A percentile compares a stretch with the other conserved stretches of the same genome.
phyloP scores from a whole-genome alignment of 768 basidiomycete species.

The Termitomyces sp. region DNA sequence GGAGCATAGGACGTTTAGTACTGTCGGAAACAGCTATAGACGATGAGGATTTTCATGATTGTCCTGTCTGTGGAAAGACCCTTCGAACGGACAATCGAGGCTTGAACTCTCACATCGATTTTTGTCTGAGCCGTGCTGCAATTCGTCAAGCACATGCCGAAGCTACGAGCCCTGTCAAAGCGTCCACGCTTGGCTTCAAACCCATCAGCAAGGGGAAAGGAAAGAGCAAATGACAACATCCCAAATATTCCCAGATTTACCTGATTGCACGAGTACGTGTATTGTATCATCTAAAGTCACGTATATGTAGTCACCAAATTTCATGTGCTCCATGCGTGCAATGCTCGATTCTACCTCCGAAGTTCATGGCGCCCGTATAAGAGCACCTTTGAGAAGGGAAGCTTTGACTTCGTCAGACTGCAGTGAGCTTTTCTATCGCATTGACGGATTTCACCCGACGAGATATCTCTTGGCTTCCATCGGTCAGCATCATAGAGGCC shows the following conservation, averaged over 20 bases:
- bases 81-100: conserved; percentile 71
- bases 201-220: conserved; percentile 12
- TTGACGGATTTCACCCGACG: too few relatives aligned
- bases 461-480: too few relatives aligned
- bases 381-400: too few relatives aligned
- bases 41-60: conserved; percentile 40
- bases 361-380: too few relatives aligned
- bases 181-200: conserved; percentile 3
- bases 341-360: neutral
- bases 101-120: conserved; percentile 87
- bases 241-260: neutral
- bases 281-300: neutral
- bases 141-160: conserved; percentile 69
- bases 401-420: too few relatives aligned
- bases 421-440: too few relatives aligned
- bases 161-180: conserved; percentile 22
- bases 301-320: neutral
- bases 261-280: neutral
- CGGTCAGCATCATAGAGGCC: too few relatives aligned
- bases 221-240: conserved; percentile 2
- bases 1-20: neutral
- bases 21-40: neutral
- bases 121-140: conserved; percentile 77
- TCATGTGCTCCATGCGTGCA: too few relatives aligned
- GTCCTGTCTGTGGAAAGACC: conserved; percentile 70